Evolutionary conservation across 164 flowering plant species (phyloP), one percentile per base, ranked within the genome.

Genomic region (Annona squamosa): DNA sequence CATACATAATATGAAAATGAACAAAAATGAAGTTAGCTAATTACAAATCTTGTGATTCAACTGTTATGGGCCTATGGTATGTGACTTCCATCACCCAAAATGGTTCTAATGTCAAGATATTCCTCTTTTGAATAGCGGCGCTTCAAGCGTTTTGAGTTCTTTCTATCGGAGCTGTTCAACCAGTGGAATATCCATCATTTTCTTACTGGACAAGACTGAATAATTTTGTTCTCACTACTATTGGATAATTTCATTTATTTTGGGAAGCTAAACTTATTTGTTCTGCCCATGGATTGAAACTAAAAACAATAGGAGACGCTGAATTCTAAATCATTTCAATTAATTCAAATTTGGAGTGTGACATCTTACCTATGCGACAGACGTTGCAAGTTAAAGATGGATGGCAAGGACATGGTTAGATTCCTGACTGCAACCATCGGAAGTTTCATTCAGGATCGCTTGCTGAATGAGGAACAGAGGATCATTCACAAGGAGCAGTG

Each of bases 401-500:
- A 89, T 63, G 85, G 87, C 62, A 84, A 86, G 56, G 88, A 87
- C 71, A 87, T 85, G 3, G 86, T 83, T 26, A 81, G 82, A 72
- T 77, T 82, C 56, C 77, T 90, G 79, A 73, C 61, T 2, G 74
- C 88, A 44, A 83, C 86, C 0, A 77, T 89, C 0, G 89, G 87
- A 71, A 85, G 87, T 74, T 87, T 86, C 77, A 79, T 73, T 41
- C 90, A 86, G 79, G 93, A 87, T 65, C 79, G 86, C 41, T 75
- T 91, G 77, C 81, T 87, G 62, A 79, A 86, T 73, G 84, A 78
- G 74, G 88, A 88, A 18, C 79, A 78, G 67, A 79, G 96, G 72
- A 74, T 73, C 64, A 88, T 70, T 68, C 96, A 91, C 73, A 91
- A 89, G 72, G 96, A 91, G 62, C 91, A 85, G 65, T 89, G 96